Evolutionary conservation across 2,329 filamentous ascomycete species (phyloP), one percentile per base, ranked within the genome.

Genomic region (Clarireedia sp.): DNA sequence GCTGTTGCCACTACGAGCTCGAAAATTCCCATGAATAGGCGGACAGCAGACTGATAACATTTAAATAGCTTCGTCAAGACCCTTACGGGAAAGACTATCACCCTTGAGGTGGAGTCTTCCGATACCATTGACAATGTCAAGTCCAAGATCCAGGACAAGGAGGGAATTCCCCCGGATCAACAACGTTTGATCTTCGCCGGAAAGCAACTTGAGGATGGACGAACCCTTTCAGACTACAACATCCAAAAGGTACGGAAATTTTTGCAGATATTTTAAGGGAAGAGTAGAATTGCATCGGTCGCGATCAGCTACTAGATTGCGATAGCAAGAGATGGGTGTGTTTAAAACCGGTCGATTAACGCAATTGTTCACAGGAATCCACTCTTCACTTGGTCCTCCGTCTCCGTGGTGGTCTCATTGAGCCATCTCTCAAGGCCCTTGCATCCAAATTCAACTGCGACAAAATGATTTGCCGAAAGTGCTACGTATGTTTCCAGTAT

Each of bases 381-480:
- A 97, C 92, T 66, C 91, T 97, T 70, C 92, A 97, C 81, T 79
- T 97, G 73, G 92, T 97, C 74, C 91, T 97, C 78, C 91, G 92
- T 81, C 91, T 97, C 70, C 91, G 92, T 83, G 92, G 92, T 83
- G 92, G 92, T 83, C 92, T 97, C 82, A 96, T 96, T 72, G 92
- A 97, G 85, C 94, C 94, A 70, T 96, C 91, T 71, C 86, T 97
- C 71, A 97, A 97, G 87, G 92, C 90, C 68, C 86, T 97, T 65
- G 92, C 92, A 73, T 91, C 87, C 82, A 96, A 96, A 85, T 97
- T 95, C 86, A 97, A 99, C 87, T 97, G 92, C 88, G 94, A 97
- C 69, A 96, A 96, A 87, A 92, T 92, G 87, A 96, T 97, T 79
- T 97, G 94, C 90, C 92, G 94, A 83, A 97, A 99, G 89, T 99